Percentiles rank a stretch among this genome's conserved stretches.
These are phyloP conservation scores for Brassica hybrid DNA, from an alignment of 441 rosid species.

Conservation along the genomic window DNA sequence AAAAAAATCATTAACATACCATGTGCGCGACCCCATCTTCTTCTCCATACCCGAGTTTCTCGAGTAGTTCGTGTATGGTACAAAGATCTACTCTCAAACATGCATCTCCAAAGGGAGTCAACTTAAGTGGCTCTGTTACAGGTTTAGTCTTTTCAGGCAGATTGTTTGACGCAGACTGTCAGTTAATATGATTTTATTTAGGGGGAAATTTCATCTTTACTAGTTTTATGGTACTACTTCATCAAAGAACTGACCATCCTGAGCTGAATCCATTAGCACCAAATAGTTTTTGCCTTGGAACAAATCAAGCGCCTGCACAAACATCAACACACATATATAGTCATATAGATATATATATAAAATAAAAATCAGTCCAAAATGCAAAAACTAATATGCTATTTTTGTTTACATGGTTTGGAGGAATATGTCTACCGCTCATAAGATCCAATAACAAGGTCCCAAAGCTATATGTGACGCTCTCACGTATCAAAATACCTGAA, in stretches of 20 bases:
- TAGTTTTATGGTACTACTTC: conserved; percentile 42
- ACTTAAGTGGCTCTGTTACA: conserved; percentile 43
- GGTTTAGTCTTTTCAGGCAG: conserved; percentile 62
- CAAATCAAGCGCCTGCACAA: too few species aligned
- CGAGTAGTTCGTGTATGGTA: conserved; percentile 81
- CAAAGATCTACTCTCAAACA: conserved; percentile 75
- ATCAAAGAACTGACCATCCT: conserved; percentile 29
- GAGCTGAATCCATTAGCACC: too few species aligned
- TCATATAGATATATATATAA: too few species aligned
- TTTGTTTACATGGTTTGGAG: conserved; percentile 42
- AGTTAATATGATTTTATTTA: not conserved
- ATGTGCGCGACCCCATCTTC: conserved; percentile 66
- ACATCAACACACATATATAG: not conserved
- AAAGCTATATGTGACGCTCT: conserved; percentile 42
- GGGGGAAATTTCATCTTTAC: too few species aligned
- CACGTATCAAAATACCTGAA: conserved; percentile 39
- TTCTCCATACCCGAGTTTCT: conserved; percentile 77
- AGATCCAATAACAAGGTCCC: conserved; percentile 43
- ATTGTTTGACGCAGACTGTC: conserved; percentile 65
- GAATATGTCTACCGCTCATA: conserved; percentile 39
- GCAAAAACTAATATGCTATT: not conserved
- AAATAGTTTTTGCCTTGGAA: too few species aligned
- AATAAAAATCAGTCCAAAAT: not conserved
- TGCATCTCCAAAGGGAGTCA: conserved; percentile 87
- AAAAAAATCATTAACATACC: conserved; percentile 43